phyloP scores from a whole-genome alignment of 768 basidiomycete genomes.

The Lentinula sp. region DNA sequence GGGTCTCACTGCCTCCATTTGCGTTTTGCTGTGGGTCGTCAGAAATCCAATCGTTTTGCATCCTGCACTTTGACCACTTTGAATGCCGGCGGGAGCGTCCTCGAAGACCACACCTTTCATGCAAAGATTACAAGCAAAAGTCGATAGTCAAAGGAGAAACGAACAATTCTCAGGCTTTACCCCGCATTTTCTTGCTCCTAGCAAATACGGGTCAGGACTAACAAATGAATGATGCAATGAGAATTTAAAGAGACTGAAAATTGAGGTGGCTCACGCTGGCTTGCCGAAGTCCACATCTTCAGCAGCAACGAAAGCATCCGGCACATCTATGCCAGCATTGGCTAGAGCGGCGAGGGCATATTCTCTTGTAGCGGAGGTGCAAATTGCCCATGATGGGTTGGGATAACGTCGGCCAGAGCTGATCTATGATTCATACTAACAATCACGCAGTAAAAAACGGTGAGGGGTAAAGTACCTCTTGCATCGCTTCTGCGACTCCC shows the following conservation, averaged over 20 bases:
- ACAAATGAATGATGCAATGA: background rate
- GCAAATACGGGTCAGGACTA: slow-evolving; percentile 86
- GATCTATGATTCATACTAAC: slow-evolving; percentile 22
- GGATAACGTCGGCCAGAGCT: slow-evolving; percentile 30
- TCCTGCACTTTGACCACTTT: slow-evolving; percentile 75
- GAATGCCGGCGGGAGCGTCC: slow-evolving; percentile 84
- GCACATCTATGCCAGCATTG: slow-evolving; percentile 59
- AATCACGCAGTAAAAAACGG: background rate
- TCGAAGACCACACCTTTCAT: slow-evolving; percentile 75
- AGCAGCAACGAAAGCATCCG: slow-evolving; percentile 74
- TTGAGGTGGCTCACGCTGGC: slow-evolving; percentile 44
- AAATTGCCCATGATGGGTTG: slow-evolving; percentile 78
- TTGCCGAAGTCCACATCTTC: slow-evolving; percentile 82
- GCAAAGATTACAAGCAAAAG: background rate
- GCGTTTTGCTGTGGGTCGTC: slow-evolving; percentile 70
- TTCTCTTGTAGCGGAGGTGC: slow-evolving; percentile 73
- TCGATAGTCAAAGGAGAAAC: slow-evolving; percentile 13
- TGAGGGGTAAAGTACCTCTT: slow-evolving; percentile 33
- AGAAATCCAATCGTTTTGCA: slow-evolving; percentile 79
- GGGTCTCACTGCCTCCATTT: slow-evolving; percentile 57
- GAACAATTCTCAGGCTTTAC: slow-evolving; percentile 58
- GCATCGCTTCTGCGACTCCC: slow-evolving; percentile 57
- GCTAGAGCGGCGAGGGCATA: slow-evolving; percentile 73
- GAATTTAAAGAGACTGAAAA: slow-evolving; percentile 3
- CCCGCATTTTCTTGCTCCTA: slow-evolving; percentile 69